These are phyloP conservation scores for Buddleja alternifolia DNA, from an alignment of 257 asterid species.

Conservation along the genomic window DNA sequence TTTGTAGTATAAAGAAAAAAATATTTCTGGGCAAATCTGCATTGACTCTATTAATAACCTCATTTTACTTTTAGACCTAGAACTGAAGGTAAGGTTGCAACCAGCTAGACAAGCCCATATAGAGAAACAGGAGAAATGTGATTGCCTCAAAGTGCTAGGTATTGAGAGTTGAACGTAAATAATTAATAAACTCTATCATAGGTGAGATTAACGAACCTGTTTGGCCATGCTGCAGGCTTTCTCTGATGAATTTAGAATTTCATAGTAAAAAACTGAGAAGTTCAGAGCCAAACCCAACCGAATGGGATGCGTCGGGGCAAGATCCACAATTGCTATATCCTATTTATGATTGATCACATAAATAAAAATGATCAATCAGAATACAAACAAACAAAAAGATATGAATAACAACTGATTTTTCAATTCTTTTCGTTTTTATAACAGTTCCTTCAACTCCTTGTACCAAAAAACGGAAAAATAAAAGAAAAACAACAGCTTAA, in stretches of 20 bases:
- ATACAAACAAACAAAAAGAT: not conserved
- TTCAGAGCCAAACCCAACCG: slow-evolving; percentile 70
- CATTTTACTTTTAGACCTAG: not conserved
- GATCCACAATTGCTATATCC: slow-evolving; percentile 62
- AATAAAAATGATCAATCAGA: slow-evolving; percentile 17
- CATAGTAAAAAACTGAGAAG: slow-evolving; percentile 70
- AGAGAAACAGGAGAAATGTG: not conserved
- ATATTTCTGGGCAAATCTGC: no score
- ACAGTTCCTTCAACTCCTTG: slow-evolving; percentile 5
- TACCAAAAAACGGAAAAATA: not conserved
- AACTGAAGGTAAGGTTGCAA: not conserved
- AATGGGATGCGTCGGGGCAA: slow-evolving; percentile 69
- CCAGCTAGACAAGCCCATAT: not conserved
- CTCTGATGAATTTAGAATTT: slow-evolving; percentile 63
- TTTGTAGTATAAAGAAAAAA: not conserved
- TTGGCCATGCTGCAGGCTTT: slow-evolving; percentile 75
- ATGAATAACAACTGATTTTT: not conserved
- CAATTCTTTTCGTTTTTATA: no score
- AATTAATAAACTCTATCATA: not conserved
- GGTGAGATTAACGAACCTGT: slow-evolving; percentile 47
- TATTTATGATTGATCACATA: slow-evolving; percentile 28
- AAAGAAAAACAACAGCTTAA: not conserved
- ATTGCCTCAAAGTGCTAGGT: not conserved
- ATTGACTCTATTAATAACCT: not conserved
- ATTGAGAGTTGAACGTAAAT: not conserved